phyloP scores from a whole-genome alignment of 352 stramenopile species.

The Phytopythium chamaehyphon region DNA sequence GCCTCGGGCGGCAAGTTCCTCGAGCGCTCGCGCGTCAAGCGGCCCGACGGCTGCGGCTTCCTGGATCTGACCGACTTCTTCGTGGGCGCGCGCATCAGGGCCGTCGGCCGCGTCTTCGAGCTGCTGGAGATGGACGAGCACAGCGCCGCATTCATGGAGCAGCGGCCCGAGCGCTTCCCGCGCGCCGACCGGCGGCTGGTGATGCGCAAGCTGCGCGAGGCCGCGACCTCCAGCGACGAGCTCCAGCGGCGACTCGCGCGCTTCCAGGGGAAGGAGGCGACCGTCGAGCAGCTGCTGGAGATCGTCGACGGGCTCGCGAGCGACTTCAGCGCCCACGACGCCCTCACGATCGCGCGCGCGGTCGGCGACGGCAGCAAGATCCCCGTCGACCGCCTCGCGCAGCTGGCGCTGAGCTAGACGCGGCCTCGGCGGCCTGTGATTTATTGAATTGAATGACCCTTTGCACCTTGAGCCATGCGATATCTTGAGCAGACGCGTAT shows the following conservation, averaged over 20 bases:
- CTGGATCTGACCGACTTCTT: slow-evolving; percentile 71
- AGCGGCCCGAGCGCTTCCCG: slow-evolving; percentile 50
- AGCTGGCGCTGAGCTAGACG: slow-evolving; percentile 27
- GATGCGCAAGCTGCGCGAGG: slow-evolving; percentile 47
- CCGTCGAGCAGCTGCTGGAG: slow-evolving; percentile 42
- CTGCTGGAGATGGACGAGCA: slow-evolving; percentile 86
- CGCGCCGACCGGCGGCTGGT: slow-evolving; percentile 62
- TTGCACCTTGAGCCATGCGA: no score
- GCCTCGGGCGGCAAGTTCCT: slow-evolving; percentile 75
- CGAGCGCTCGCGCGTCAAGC: slow-evolving; percentile 67
- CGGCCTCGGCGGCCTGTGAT: no score
- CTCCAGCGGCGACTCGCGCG: slow-evolving; percentile 22
- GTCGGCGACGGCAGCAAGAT: slow-evolving; percentile 67
- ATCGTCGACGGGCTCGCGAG: slow-evolving; percentile 40
- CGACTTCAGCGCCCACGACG: slow-evolving; percentile 56
- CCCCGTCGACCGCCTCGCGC: slow-evolving; percentile 33
- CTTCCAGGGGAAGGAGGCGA: slow-evolving; percentile 24
- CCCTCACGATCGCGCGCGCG: slow-evolving; percentile 60
- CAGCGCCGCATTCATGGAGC: slow-evolving; percentile 81
- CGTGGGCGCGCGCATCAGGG: slow-evolving; percentile 57
- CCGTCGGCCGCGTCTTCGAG: slow-evolving; percentile 61
- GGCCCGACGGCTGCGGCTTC: slow-evolving; percentile 39
- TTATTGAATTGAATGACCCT: no score
- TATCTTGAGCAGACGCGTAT: no score
- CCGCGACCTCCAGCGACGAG: slow-evolving; percentile 26